Evolutionary conservation across 345 rosid genomes (phyloP), one percentile per base, ranked within the genome.

Genomic region (Rhizophora mangle): DNA sequence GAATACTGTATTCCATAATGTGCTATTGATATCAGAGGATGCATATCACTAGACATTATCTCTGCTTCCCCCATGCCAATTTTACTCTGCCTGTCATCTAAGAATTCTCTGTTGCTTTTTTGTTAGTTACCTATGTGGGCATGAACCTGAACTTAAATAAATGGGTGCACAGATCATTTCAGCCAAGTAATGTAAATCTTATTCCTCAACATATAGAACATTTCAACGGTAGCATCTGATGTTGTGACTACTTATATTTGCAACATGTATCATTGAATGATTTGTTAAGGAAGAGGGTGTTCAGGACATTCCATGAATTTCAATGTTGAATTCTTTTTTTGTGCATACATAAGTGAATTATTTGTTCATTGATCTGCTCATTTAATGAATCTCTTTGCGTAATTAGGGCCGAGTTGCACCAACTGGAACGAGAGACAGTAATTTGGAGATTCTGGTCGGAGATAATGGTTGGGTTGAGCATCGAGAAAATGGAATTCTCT

Each of bases 391-490:
- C 72, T 75, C 27, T 8, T 61, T 57, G 30, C 60, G 75, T 10
- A 39, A 9, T 63, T 63, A 94, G 98, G 98, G 98, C 47, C 82
- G 85, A 56, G 89, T 94, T 73, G 87, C 93, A 69, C 30, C 86
- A 58, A 91, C 87, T 63, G 87, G 95, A 60, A 94, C 89, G 5
- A 83, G 97, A 70, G 96, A 94, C 74, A 89, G 97, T 80, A 77
- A 86, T 39, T 75, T 94, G 83, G 89, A 91, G 84, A 85, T 91
- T 67, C 88, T 94, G 53, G 81, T 84, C 27, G 98, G 97, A 74
- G 90, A 88, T 74, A 76, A 83, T 75, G 97, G 98, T 54, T 91
- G 97, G 98, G 96, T 94, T 22, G 81, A 85, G 67, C 98, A 89
- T 63, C 76, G 88, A 65, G 98, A 94, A 79, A 94, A 85, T 78